Base-by-base conservation (phyloP, 1,284 basidiomycete genomes). In the Ustilago curta region DNA sequence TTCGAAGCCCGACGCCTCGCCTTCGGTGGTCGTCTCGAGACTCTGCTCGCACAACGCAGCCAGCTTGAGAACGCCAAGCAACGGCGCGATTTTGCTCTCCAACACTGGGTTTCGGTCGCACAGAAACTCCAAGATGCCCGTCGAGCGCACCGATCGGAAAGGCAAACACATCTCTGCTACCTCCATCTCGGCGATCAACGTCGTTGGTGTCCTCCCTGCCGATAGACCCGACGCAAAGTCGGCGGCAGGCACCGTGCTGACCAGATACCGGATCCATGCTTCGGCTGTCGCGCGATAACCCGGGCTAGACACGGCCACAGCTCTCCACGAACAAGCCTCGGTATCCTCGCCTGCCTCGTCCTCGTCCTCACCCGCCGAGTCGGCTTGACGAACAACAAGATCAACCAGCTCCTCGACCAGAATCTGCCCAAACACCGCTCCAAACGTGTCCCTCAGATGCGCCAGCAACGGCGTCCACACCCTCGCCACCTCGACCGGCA, bases 201-300 rank as follows among this genome's bases (percentile, higher is more conserved):
- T 25, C 25, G 47, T 39, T 14, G 60, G 42, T 4, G 69, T 8
- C 39, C 52, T 11, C 8, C 32, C 14, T 14, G 25, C 18, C 16
- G 50, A 31, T 27, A 19, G n/a, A 19, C 16, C 3, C 14, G 59
- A 25, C 31, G 23, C 27, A n/a, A 42, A 43, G 23, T 35, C 45
- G 21, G 68, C 12, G 25, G 60, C 53, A 9, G 68, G 61, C 2
- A 54, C 42, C 19, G 29, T 49, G 35, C 54, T 51, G 35, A 71
- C 35, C 14, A 76, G 65, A 43, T 66, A 53, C 3, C 64, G 61
- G 4, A 71, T 32, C 73, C 73, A 76, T 3, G 73, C 68, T 29
- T 65, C 61, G 23, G 65, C 64, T 11, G 69, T 71, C 11, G 57
- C 50, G 40, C 64, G 57, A 44, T 71, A 76, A 21, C 56, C 65